phyloP scores from a whole-genome alignment of 805 yeast genomes.

The Cyberlindnera mississippiensis region DNA sequence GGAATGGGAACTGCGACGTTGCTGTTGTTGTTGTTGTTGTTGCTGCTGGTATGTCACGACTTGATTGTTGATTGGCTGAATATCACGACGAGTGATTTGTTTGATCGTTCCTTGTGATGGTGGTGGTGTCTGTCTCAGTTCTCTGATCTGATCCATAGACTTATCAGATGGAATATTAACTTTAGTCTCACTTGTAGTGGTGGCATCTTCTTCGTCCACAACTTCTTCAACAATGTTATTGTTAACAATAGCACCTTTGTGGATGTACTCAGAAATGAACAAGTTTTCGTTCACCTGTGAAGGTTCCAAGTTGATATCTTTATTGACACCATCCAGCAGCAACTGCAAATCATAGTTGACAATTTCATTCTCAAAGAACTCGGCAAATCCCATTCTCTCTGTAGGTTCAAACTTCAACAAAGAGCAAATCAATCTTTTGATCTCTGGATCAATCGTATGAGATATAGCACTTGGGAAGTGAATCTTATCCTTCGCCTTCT shows the following conservation, averaged over 20 bases:
- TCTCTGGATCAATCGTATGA: slow-evolving; percentile 50
- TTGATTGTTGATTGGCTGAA: slow-evolving; percentile 22
- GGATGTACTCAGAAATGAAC: slow-evolving; percentile 79
- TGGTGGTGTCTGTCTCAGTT: slow-evolving; percentile 8
- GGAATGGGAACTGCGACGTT: slow-evolving; percentile 9
- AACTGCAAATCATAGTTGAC: slow-evolving; percentile 47
- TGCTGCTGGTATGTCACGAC: slow-evolving; percentile 1
- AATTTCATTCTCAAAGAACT: slow-evolving; percentile 75
- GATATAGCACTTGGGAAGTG: slow-evolving; percentile 62
- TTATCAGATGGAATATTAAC: slow-evolving; percentile 3
- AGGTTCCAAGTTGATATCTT: slow-evolving; percentile 61
- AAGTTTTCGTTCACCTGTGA: slow-evolving; percentile 67
- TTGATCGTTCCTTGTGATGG: slow-evolving; percentile 9
- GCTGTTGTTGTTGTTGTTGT: slow-evolving; percentile 9
- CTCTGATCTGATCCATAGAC: slow-evolving; percentile 6
- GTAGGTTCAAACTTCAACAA: slow-evolving; percentile 80
- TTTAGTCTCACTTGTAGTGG: slow-evolving; percentile 3
- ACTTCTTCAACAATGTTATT: slow-evolving; percentile 16
- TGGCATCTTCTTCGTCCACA: slow-evolving; percentile 15
- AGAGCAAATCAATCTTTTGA: slow-evolving; percentile 68
- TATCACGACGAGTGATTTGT: slow-evolving; percentile 25
- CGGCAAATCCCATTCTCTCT: slow-evolving; percentile 83
- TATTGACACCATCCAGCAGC: slow-evolving; percentile 33
- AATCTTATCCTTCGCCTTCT: slow-evolving; percentile 73
- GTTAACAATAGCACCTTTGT: slow-evolving; percentile 29